Percentiles rank a stretch among this genome's conserved stretches.
phyloP scores from a whole-genome alignment of 2,329 filamentous ascomycete species.

The Thermomyces lanuginosus region DNA sequence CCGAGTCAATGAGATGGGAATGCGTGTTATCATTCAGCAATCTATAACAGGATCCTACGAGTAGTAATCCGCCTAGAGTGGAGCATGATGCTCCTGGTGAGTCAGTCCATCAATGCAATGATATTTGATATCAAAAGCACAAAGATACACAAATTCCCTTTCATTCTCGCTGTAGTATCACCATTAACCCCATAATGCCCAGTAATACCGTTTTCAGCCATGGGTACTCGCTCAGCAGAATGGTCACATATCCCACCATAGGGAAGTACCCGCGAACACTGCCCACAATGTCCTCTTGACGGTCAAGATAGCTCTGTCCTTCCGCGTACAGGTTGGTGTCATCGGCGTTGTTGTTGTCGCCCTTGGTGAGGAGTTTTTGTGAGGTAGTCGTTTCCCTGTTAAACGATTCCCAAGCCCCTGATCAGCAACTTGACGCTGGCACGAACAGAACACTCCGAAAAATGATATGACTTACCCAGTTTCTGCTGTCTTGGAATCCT shows the following conservation, averaged over 20 bases:
- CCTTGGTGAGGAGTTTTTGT: slow-evolving; percentile 70
- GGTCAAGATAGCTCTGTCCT: slow-evolving; percentile 72
- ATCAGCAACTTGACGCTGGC: slow-evolving; percentile 1
- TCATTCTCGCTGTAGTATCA: slow-evolving; percentile 80
- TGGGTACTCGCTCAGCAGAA: slow-evolving; percentile 83
- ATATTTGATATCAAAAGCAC: background rate
- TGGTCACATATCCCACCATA: slow-evolving; percentile 93
- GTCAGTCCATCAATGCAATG: too few species aligned
- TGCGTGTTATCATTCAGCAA: too few species aligned
- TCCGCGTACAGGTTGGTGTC: slow-evolving; percentile 81
- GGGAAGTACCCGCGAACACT: slow-evolving; percentile 85
- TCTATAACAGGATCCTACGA: too few species aligned
- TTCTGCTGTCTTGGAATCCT: slow-evolving; percentile 25
- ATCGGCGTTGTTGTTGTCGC: slow-evolving; percentile 88
- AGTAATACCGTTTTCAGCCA: slow-evolving; percentile 95
- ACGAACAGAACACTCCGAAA: slow-evolving; percentile 1
- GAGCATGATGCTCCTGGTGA: too few species aligned
- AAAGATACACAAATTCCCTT: background rate
- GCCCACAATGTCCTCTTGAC: slow-evolving; percentile 73
- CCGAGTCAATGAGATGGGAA: too few species aligned
- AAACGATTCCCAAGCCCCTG: background rate
- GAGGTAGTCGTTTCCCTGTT: slow-evolving; percentile 9
- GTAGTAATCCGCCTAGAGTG: too few species aligned
- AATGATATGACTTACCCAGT: slow-evolving; percentile 12
- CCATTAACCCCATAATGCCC: slow-evolving; percentile 85